A percentile compares a stretch with the other conserved stretches of the same genome.
Evolutionary conservation across 306 rosid genomes (phyloP).

Genomic region (Vigna hirtella): DNA sequence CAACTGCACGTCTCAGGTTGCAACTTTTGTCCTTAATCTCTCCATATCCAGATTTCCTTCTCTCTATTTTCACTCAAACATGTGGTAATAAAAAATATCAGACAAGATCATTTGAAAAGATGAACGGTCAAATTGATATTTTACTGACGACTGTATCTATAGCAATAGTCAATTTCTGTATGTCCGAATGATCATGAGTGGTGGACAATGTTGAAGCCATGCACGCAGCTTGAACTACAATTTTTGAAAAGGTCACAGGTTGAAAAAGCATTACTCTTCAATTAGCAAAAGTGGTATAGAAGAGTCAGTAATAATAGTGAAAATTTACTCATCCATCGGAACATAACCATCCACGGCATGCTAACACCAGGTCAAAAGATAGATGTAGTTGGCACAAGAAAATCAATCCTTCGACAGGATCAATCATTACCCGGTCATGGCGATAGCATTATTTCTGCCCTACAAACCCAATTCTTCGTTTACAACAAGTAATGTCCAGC

Average conservation of each 20-base stretch:
- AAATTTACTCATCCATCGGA: constrained; percentile 16
- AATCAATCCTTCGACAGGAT: constrained; percentile 24
- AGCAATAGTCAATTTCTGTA: background rate
- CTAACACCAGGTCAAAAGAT: constrained; percentile 18
- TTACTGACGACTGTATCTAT: background rate
- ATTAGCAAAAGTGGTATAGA: background rate
- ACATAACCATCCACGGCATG: background rate
- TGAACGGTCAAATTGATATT: background rate
- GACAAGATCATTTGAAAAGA: background rate
- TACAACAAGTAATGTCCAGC: constrained; percentile 24
- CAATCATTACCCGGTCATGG: constrained; percentile 20
- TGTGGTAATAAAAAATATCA: background rate
- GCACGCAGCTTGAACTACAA: constrained; percentile 12
- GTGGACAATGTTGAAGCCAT: constrained; percentile 4
- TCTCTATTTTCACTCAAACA: background rate
- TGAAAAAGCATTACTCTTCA: background rate
- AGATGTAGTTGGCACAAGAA: background rate
- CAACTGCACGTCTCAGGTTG: background rate
- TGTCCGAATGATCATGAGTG: background rate
- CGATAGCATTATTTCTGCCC: constrained; percentile 19
- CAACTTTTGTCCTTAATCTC: background rate
- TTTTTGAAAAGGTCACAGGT: constrained; percentile 16
- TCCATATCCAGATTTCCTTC: background rate
- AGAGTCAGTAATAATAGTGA: background rate
- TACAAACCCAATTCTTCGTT: constrained; percentile 26